Percentiles rank a stretch among this genome's conserved stretches.
phyloP scores from a whole-genome alignment of 2,329 filamentous ascomycete species.

The Diaporthe citriasiana region DNA sequence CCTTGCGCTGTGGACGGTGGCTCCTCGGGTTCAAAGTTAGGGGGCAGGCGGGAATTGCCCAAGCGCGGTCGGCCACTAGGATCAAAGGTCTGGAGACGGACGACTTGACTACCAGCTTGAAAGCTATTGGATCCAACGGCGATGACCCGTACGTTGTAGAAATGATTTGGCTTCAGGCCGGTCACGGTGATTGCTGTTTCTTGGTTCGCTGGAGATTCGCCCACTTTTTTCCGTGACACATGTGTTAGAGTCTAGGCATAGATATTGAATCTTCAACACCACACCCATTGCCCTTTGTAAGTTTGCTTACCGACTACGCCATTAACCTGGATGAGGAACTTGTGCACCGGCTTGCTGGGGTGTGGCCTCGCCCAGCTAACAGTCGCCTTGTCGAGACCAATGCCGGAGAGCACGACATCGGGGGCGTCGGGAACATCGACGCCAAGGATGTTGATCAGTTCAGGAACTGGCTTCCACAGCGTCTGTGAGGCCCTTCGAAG shows the following conservation, averaged over 20 bases:
- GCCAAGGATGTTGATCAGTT: constrained; percentile 90
- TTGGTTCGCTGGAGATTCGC: constrained; percentile 81
- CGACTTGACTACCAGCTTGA: constrained; percentile 86
- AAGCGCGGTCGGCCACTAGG: constrained; percentile 74
- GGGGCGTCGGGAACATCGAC: constrained; percentile 94
- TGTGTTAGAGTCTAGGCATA: constrained; percentile 33
- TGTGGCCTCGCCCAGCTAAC: constrained; percentile 89
- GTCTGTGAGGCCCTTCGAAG: constrained; percentile 89
- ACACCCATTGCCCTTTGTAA: constrained; percentile 41
- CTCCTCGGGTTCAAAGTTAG: constrained; percentile 69
- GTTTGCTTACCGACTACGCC: constrained; percentile 81
- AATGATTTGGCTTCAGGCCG: constrained; percentile 86
- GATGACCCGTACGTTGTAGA: constrained; percentile 94
- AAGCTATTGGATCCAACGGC: constrained; percentile 94
- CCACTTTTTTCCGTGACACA: constrained; percentile 67
- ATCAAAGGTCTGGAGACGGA: constrained; percentile 84
- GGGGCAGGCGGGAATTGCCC: constrained; percentile 68
- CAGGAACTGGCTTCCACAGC: constrained; percentile 89
- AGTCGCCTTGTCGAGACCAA: constrained; percentile 87
- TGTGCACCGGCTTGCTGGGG: constrained; percentile 77
- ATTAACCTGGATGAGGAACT: constrained; percentile 94
- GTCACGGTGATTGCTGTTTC: constrained; percentile 94
- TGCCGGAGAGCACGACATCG: constrained; percentile 89
- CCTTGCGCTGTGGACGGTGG: constrained; percentile 55
- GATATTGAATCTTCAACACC: constrained; percentile 41